Percentiles rank a stretch among this genome's conserved stretches.
phyloP scores from a whole-genome alignment of 495 filamentous ascomycete species.

The Trichoderma gamsii region DNA sequence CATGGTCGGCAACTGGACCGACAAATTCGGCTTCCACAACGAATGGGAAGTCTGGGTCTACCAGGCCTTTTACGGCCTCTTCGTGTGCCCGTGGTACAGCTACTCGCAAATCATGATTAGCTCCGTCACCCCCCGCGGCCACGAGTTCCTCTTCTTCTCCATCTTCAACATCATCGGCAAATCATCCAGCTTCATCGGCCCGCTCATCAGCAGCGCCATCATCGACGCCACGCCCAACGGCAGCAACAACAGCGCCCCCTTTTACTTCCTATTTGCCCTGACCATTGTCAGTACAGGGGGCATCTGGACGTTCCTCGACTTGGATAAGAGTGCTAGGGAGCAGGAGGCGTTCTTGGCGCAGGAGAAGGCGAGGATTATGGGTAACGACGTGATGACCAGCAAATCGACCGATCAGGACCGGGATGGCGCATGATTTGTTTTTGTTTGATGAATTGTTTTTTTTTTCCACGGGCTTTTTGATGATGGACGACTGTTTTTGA shows the following conservation, averaged over 20 bases:
- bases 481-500: background rate
- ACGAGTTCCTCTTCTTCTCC: constrained; percentile 63
- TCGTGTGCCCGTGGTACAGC: constrained; percentile 64
- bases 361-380: constrained; percentile 27
- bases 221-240: constrained; percentile 51
- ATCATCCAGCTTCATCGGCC: constrained; percentile 17
- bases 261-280: constrained; percentile 53
- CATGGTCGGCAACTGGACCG: constrained; percentile 61
- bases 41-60: constrained; percentile 60
- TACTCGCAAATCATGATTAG: constrained; percentile 65
- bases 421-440: background rate
- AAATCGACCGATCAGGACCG: background rate
- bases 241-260: constrained; percentile 51
- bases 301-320: constrained; percentile 48
- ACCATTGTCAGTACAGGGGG: constrained; percentile 49
- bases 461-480: background rate
- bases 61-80: constrained; percentile 57
- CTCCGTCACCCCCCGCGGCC: constrained; percentile 57
- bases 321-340: constrained; percentile 53
- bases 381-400: constrained; percentile 16
- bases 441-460: background rate
- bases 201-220: constrained; percentile 39
- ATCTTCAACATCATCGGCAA: constrained; percentile 42
- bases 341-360: constrained; percentile 47
- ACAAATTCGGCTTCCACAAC: constrained; percentile 56